Conservation (phyloP, 1,139 yeast genomes). For the Geotrichum restrictum region DNA sequence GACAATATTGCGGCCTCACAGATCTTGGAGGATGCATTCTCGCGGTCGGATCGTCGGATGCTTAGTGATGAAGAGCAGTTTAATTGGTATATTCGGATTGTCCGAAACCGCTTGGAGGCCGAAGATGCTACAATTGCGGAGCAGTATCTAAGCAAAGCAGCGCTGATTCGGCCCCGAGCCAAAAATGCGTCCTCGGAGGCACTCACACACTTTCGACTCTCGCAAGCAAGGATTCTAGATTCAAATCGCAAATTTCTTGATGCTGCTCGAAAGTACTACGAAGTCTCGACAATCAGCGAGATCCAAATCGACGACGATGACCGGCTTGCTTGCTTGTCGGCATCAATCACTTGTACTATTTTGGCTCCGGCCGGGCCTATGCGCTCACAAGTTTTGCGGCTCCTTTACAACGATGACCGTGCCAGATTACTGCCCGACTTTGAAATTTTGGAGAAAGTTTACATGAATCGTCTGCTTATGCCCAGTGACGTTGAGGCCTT, state of each 20-base stretch:
- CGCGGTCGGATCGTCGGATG: conserved; percentile 27
- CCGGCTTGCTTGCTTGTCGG: conserved; percentile 33
- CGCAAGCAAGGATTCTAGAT: conserved; percentile 38
- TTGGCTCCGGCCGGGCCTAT: conserved; percentile 40
- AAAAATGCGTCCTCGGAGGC: conserved; percentile 22
- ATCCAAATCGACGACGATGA: conserved; percentile 33
- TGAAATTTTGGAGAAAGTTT: conserved; percentile 34
- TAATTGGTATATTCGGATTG: conserved; percentile 33
- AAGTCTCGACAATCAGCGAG: conserved; percentile 31
- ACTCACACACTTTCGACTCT: conserved; percentile 34
- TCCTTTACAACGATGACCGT: conserved; percentile 37
- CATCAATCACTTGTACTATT: conserved; percentile 36
- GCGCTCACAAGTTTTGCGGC: conserved; percentile 34
- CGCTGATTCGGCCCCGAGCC: conserved; percentile 28
- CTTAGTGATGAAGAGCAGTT: conserved; percentile 33
- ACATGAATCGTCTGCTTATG: conserved; percentile 33
- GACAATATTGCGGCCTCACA: conserved; percentile 32
- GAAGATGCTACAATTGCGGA: conserved; percentile 37
- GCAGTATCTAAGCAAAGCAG: conserved; percentile 34
- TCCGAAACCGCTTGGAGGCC: conserved; percentile 35
- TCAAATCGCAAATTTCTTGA: conserved; percentile 36
- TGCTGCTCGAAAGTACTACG: conserved; percentile 37
- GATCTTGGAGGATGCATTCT: conserved; percentile 31
- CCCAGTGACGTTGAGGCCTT: conserved; percentile 33
- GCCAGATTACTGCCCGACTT: conserved; percentile 28